Evolutionary conservation across 768 basidiomycete species (phyloP), one percentile per base, ranked within the genome.

Genomic region (Macrolepiota fuliginosa): DNA sequence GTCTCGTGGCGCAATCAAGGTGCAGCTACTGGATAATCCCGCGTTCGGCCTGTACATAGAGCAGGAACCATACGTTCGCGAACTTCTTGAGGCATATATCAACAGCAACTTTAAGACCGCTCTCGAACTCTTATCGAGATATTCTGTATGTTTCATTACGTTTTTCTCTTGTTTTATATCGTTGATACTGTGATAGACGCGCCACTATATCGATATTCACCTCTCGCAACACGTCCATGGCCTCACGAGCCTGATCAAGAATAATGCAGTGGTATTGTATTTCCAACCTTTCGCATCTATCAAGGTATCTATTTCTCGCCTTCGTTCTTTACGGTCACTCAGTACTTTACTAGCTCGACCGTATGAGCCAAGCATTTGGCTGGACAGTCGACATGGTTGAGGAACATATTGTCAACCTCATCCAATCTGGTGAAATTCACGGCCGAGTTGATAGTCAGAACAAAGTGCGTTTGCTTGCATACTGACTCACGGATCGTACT

Each of bases 221-320:
- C 82, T 97, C 17, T 76, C 80, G 4, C 70, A 77, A 4, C 94
- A 97, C 69, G 80, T 94, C 40, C 66, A 74, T 55, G 81, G 81
- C 11, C 78, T 98, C 52, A 83, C 84, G 39, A 81, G 79, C 67
- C 78, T 85, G 32, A 90, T 98, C 73, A 86, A 85, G 42, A 86
- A 89, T 65, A 87, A 86, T 62, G 89, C 93, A 0, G 80, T 98
- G 53, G 81, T 83, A n/a, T 83, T 94, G 52, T 98, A 96, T 75
- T 94, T 97, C 79, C 84, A 88, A 66, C 96, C 96, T 0, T 98
- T 95, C 73, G 82, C 90, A 27, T 86, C 91, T 9, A 92, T 97
- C 70, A 81, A 54, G 35, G 60, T 55, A 55, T 17, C 27, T 3
- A 9, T 5, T 40, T 11, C 25, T 11, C 39, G 13, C 4, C 4